Evolutionary conservation across 768 basidiomycete species (phyloP).

Genomic region (Symmetrospora coprosmae): DNA sequence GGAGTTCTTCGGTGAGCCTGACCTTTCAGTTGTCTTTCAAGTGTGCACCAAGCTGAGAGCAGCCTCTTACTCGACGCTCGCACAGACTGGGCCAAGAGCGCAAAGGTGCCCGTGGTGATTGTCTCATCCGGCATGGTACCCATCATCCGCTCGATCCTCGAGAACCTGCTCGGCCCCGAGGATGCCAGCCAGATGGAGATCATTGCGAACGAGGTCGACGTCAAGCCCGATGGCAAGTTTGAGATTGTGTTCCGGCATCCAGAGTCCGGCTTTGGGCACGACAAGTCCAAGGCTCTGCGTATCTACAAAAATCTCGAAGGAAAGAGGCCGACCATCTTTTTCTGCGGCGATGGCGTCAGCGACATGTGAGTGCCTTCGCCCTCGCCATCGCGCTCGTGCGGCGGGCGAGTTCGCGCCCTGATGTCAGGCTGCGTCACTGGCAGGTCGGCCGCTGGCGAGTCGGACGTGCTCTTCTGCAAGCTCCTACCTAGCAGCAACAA

Average conservation of each 20-base stretch:
- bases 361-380: slow-evolving; percentile 16
- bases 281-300: slow-evolving; percentile 86
- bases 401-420: too few relatives aligned
- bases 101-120: slow-evolving; percentile 76
- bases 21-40: too few relatives aligned
- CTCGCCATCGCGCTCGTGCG: too few relatives aligned
- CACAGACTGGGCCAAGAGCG: slow-evolving; percentile 55
- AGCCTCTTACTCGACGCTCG: too few relatives aligned
- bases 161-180: slow-evolving; percentile 59
- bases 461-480: slow-evolving; percentile 92
- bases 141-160: slow-evolving; percentile 78
- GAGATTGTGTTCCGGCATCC: slow-evolving; percentile 35
- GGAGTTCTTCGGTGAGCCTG: slow-evolving; percentile 47
- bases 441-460: slow-evolving; percentile 79
- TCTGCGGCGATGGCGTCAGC: slow-evolving; percentile 80
- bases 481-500: slow-evolving; percentile 42
- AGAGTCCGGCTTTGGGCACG: slow-evolving; percentile 58
- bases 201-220: slow-evolving; percentile 76
- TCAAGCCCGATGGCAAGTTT: slow-evolving; percentile 49
- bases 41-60: too few relatives aligned
- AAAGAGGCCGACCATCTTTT: slow-evolving; percentile 72
- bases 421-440: slow-evolving; percentile 43
- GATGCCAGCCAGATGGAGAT: slow-evolving; percentile 65
- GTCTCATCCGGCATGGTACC: slow-evolving; percentile 90
- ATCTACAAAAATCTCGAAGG: slow-evolving; percentile 61